Conservation (phyloP, 768 basidiomycete species). For the Grammothele lineata region DNA sequence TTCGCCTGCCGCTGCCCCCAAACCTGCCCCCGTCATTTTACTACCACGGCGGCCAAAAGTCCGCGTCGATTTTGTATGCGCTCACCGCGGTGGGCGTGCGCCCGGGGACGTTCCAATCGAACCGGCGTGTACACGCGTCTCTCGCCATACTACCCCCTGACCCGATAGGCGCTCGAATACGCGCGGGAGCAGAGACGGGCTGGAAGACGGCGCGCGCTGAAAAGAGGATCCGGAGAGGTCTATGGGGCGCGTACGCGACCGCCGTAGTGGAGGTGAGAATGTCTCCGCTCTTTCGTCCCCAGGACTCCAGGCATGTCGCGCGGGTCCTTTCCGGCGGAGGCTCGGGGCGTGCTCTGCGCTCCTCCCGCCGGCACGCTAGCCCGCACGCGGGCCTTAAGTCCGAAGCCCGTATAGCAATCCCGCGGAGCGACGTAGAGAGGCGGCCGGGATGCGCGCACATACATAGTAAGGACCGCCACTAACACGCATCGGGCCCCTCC, state of each 20-base stretch:
- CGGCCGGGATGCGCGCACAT: too few species aligned
- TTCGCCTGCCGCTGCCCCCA: constrained; percentile 10
- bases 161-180: too few species aligned
- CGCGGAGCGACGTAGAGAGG: too few species aligned
- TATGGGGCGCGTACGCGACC: constrained; percentile 10
- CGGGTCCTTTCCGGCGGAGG: too few species aligned
- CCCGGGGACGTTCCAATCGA: constrained; percentile 6
- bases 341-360: too few species aligned
- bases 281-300: not conserved
- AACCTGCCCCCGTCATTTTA: constrained; percentile 7
- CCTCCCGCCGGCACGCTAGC: too few species aligned
- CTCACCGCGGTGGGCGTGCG: constrained; percentile 13
- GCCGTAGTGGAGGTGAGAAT: constrained; percentile 11
- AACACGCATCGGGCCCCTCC: too few species aligned
- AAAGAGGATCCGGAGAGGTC: constrained; percentile 6
- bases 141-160: constrained; percentile 2
- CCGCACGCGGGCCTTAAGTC: too few species aligned
- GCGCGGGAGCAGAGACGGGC: too few species aligned
- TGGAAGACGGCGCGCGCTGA: not conserved
- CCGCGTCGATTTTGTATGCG: not conserved
- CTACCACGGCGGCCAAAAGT: not conserved
- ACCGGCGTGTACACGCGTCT: constrained; percentile 1
- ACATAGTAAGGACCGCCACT: too few species aligned
- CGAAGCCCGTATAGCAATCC: too few species aligned
- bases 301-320: too few species aligned